Percentiles rank a stretch among this genome's conserved stretches.
Conservation (phyloP, 441 rosid species). For the Kokia cookei region DNA sequence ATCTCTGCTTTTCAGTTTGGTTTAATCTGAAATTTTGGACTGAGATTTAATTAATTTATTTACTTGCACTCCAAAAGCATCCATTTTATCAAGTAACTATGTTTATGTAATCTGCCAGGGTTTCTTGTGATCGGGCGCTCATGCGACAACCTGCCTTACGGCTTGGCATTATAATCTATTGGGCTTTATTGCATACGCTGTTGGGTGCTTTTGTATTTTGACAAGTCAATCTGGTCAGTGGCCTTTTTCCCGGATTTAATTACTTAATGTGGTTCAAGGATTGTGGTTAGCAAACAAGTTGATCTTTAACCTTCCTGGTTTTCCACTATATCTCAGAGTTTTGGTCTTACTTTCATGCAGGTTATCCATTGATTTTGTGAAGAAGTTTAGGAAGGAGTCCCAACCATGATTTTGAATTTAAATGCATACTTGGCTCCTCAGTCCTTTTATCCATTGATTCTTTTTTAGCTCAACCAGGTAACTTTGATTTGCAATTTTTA, state of each 20-base stretch:
- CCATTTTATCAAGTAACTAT: background rate
- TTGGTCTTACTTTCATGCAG: constrained; percentile 2
- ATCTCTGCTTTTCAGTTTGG: background rate
- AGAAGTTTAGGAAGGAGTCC: background rate
- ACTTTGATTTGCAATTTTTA: constrained; percentile 7
- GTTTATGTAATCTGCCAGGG: constrained; percentile 44
- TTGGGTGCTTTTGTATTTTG: constrained; percentile 71
- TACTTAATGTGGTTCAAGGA: background rate
- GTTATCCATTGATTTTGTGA: background rate
- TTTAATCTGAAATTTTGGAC: background rate
- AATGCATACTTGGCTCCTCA: background rate
- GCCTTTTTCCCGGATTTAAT: background rate
- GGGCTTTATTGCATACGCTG: constrained; percentile 88
- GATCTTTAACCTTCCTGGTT: background rate
- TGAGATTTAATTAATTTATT: background rate
- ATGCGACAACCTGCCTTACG: constrained; percentile 93
- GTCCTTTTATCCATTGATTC: constrained; percentile 3
- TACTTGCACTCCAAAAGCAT: background rate
- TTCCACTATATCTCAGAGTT: background rate
- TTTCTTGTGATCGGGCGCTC: constrained; percentile 92
- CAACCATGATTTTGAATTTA: background rate
- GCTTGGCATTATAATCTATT: constrained; percentile 80
- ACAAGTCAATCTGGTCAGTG: constrained; percentile 23
- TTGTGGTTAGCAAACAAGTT: background rate
- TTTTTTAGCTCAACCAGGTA: constrained; percentile 15